Conservation (phyloP, 2,329 filamentous ascomycete genomes). For the Calonectria pteridis region DNA sequence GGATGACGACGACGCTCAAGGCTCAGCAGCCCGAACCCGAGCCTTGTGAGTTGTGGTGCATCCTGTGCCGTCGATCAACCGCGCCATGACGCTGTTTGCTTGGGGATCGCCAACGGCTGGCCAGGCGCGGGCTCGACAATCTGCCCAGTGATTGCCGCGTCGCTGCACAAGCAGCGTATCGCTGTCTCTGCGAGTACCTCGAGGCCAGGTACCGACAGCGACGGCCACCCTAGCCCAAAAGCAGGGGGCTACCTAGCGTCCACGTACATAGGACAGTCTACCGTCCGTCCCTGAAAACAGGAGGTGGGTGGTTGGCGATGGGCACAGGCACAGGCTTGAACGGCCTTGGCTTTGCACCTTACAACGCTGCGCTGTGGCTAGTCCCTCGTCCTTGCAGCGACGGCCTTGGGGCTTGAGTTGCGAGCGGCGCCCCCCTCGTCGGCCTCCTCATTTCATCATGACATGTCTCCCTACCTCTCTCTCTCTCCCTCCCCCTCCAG, state of each 20-base stretch:
- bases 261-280: not conserved
- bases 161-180: not conserved
- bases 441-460: constrained; percentile 16
- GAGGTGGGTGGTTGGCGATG: not conserved
- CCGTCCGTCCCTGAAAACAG: not conserved
- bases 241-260: not conserved
- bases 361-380: not conserved
- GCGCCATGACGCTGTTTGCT: constrained; percentile 1
- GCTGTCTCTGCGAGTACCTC: not conserved
- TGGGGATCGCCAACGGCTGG: not conserved
- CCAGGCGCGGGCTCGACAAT: constrained; percentile 3
- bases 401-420: not conserved
- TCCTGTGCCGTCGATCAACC: not conserved
- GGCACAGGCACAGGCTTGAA: not conserved
- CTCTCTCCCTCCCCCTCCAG: constrained; percentile 1
- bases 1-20: constrained; percentile 9
- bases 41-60: not conserved
- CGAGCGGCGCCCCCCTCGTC: not conserved
- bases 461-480: not conserved
- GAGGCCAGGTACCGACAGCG: not conserved
- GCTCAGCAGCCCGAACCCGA: not conserved
- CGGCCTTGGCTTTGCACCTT: not conserved
- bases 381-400: not conserved
- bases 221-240: not conserved
- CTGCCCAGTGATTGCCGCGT: not conserved